phyloP scores from a whole-genome alignment of 2,329 filamentous ascomycete genomes.

The Nectriaceae sp. region DNA sequence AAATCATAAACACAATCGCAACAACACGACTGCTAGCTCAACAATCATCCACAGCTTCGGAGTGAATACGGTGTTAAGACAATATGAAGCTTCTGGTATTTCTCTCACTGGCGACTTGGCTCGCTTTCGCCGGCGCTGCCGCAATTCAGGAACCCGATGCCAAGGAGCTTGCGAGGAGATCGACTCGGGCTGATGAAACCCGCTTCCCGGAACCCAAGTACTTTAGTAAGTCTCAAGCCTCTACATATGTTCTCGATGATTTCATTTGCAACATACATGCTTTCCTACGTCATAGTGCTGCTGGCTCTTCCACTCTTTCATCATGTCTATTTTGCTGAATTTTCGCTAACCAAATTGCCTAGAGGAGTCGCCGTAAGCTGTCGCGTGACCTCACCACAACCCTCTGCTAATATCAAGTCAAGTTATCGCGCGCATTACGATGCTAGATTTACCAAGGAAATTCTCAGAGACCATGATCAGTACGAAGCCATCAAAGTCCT shows the following conservation, averaged over 20 bases:
- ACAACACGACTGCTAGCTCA: no score
- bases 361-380: conserved; percentile 24
- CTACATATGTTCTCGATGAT: background rate
- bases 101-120: conserved; percentile 2
- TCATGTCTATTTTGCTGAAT: no score
- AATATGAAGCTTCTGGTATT: no score
- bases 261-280: background rate
- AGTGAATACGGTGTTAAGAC: no score
- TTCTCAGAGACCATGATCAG: conserved; percentile 56
- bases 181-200: conserved; percentile 7
- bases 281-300: background rate
- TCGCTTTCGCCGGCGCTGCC: conserved; percentile 9
- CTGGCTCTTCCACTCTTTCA: background rate
- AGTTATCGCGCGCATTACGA: conserved; percentile 38
- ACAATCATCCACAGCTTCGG: no score
- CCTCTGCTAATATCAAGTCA: conserved; percentile 12
- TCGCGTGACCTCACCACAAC: background rate
- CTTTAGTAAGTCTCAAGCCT: conserved; percentile 14
- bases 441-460: conserved; percentile 38
- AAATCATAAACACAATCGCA: no score
- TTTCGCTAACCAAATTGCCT: conserved; percentile 5
- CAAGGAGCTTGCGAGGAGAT: conserved; percentile 6
- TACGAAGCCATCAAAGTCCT: conserved; percentile 64
- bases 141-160: conserved; percentile 5
- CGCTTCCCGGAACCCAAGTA: conserved; percentile 19